Conservation (phyloP, 441 rosid species). For the Bruguiera hainesii region DNA sequence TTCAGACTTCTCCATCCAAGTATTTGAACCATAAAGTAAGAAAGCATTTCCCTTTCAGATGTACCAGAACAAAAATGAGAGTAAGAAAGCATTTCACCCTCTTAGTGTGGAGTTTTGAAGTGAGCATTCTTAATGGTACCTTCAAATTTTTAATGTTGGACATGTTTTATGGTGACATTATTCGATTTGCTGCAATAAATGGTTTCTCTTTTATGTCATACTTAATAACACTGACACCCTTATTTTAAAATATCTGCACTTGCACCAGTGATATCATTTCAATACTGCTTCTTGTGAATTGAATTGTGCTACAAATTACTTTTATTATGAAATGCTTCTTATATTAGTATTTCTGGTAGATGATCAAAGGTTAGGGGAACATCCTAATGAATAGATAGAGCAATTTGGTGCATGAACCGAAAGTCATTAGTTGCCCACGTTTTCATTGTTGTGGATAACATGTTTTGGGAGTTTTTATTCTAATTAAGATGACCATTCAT, state of each 20-base stretch:
- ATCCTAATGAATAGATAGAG: neutral
- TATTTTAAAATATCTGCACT: neutral
- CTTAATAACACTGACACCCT: too few species aligned
- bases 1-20: neutral
- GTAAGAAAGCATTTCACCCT: neutral
- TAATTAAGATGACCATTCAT: neutral
- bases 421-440: neutral
- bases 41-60: neutral
- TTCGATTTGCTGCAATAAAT: too few species aligned
- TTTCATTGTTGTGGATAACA: neutral
- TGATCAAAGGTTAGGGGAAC: neutral
- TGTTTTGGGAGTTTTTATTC: neutral
- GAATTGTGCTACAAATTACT: neutral
- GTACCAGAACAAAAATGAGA: too few species aligned
- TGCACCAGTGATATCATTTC: neutral
- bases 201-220: too few species aligned
- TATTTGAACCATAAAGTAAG: neutral
- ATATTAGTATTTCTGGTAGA: neutral
- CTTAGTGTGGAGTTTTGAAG: neutral
- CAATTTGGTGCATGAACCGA: neutral
- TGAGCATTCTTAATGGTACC: neutral
- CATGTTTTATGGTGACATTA: neutral
- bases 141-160: neutral
- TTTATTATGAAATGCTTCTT: neutral
- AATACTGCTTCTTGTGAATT: neutral